These are phyloP conservation scores for Dichomitus squalens DNA, from an alignment of 1,284 basidiomycete genomes.

Conservation along the genomic window DNA sequence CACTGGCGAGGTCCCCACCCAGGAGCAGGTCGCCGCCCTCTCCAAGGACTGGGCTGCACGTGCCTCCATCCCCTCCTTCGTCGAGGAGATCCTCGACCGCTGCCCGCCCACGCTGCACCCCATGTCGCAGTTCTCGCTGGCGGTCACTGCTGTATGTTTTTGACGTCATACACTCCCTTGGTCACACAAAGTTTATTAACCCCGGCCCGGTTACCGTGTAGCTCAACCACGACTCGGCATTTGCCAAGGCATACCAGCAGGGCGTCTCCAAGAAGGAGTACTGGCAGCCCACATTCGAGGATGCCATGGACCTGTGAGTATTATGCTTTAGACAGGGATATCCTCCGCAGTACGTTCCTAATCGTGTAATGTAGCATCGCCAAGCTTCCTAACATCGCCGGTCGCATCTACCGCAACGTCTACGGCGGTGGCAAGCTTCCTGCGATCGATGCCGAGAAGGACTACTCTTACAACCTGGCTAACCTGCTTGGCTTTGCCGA, in stretches of 20 bases:
- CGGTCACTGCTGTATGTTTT: slow-evolving; percentile 83
- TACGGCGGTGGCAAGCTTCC: slow-evolving; percentile 91
- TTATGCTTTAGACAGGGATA: background rate
- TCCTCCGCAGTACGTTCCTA: background rate
- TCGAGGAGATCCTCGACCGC: slow-evolving; percentile 92
- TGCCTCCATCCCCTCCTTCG: slow-evolving; percentile 85
- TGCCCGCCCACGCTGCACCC: slow-evolving; percentile 94
- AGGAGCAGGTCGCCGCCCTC: slow-evolving; percentile 83
- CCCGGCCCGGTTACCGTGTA: slow-evolving; percentile 30
- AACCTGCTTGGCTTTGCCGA: slow-evolving; percentile 93
- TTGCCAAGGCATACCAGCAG: slow-evolving; percentile 93
- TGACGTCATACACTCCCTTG: slow-evolving; percentile 10
- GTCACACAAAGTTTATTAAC: slow-evolving; percentile 8
- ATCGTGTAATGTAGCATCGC: slow-evolving; percentile 65
- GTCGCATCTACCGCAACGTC: slow-evolving; percentile 95
- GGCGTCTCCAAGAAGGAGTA: slow-evolving; percentile 97
- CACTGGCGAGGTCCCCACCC: slow-evolving; percentile 90
- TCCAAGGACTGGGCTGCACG: slow-evolving; percentile 93
- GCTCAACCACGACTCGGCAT: slow-evolving; percentile 97
- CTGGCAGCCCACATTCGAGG: slow-evolving; percentile 96
- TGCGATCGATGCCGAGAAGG: slow-evolving; percentile 84
- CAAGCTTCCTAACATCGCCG: slow-evolving; percentile 96
- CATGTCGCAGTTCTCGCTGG: slow-evolving; percentile 96
- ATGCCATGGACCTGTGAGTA: slow-evolving; percentile 90
- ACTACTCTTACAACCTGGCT: slow-evolving; percentile 94